Conservation (phyloP, 495 filamentous ascomycete genomes). For the Lophiotrema nucula region DNA sequence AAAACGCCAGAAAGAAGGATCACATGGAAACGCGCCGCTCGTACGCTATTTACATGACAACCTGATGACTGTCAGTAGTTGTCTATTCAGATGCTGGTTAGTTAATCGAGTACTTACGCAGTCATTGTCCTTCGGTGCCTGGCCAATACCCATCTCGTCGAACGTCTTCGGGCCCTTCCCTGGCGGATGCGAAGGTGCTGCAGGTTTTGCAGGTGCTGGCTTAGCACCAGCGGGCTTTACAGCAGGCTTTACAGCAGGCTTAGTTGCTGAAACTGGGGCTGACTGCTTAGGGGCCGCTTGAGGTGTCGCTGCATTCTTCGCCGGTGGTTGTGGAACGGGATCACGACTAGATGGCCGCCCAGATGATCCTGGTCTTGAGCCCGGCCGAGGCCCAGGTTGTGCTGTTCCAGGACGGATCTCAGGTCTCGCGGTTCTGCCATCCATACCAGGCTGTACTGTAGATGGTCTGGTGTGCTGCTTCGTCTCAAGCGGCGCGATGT, state of each 20-base stretch:
- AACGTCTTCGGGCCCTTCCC: conserved; percentile 92
- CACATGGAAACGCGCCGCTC: too few relatives aligned
- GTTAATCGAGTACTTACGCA: conserved; percentile 94
- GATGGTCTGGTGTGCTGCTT: conserved; percentile 27
- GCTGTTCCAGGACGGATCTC: conserved; percentile 20
- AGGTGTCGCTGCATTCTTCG: not conserved
- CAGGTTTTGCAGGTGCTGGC: conserved; percentile 30
- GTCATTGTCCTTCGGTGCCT: conserved; percentile 74
- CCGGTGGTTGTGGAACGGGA: conserved; percentile 9
- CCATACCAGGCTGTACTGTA: conserved; percentile 27
- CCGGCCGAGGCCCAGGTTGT: conserved; percentile 10
- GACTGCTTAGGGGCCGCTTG: conserved; percentile 8
- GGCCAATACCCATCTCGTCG: conserved; percentile 94
- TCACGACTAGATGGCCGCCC: conserved; percentile 18
- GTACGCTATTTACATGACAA: too few relatives aligned
- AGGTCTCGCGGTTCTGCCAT: conserved; percentile 8
- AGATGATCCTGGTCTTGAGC: conserved; percentile 14
- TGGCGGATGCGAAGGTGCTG: conserved; percentile 38
- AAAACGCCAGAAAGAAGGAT: too few relatives aligned
- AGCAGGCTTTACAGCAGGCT: not conserved
- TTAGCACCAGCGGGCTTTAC: conserved; percentile 2
- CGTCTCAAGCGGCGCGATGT: conserved; percentile 28
- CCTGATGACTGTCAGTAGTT: too few relatives aligned
- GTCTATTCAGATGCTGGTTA: too few relatives aligned
- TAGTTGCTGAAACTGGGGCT: not conserved